Evolutionary conservation across 2,329 filamentous ascomycete genomes (phyloP).

Genomic region (Cytospora piceicola): DNA sequence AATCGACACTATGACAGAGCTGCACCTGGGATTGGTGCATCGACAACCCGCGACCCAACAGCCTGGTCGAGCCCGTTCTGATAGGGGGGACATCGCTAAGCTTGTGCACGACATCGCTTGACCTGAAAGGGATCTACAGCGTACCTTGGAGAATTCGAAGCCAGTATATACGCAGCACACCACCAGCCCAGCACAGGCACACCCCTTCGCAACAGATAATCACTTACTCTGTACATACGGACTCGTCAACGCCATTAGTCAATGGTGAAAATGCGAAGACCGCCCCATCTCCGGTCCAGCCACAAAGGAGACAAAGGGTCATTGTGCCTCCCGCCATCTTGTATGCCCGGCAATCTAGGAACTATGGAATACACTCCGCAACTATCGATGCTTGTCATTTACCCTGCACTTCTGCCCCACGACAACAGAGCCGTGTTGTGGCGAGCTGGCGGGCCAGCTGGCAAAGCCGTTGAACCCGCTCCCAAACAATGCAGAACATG

Average conservation of each 20-base stretch:
- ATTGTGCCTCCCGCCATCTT: neutral
- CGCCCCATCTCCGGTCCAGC: neutral
- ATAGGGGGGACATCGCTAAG: neutral
- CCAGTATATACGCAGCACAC: neutral
- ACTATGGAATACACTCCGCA: neutral
- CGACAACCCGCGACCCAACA: neutral
- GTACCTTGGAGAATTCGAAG: neutral
- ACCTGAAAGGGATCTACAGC: neutral
- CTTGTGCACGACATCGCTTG: neutral
- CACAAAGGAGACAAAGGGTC: neutral
- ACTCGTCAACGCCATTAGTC: neutral
- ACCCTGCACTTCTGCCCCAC: neutral
- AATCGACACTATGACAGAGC: neutral
- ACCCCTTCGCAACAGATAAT: neutral
- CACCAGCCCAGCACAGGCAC: neutral
- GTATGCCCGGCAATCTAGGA: neutral
- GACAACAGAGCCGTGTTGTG: neutral
- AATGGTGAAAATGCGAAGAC: neutral
- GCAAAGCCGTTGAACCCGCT: neutral
- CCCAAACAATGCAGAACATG: neutral
- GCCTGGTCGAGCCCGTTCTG: neutral
- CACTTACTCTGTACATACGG: neutral
- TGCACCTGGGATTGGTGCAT: neutral
- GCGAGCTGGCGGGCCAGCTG: neutral
- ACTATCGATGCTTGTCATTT: neutral